These are phyloP conservation scores for Dendrocalamus latiflorus DNA, from an alignment of 202 grass and related monocot species.

Conservation along the genomic window DNA sequence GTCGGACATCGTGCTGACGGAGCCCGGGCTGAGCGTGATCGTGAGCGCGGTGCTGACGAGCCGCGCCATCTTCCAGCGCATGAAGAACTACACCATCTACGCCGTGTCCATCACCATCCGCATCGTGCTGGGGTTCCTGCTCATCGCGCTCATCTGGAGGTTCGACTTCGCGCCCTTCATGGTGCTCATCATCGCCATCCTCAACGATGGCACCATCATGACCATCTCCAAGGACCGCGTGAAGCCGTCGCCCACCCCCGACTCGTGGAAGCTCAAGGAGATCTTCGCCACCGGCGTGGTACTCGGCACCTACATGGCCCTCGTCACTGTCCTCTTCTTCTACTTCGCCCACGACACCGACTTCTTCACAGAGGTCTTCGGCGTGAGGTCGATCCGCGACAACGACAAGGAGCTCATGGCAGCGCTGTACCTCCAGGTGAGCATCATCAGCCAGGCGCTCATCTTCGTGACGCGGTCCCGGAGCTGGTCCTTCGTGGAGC, in stretches of 20 bases:
- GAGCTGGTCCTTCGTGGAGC: slow-evolving; percentile 65
- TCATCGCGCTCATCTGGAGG: slow-evolving; percentile 72
- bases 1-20: slow-evolving; percentile 91
- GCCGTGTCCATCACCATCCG: slow-evolving; percentile 94
- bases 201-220: slow-evolving; percentile 98
- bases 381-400: slow-evolving; percentile 42
- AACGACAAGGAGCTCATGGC: slow-evolving; percentile 57
- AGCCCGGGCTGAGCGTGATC: slow-evolving; percentile 84
- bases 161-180: slow-evolving; percentile 98
- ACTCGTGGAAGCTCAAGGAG: slow-evolving; percentile 91
- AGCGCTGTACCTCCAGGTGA: slow-evolving; percentile 92
- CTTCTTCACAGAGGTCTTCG: slow-evolving; percentile 54
- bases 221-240: slow-evolving; percentile 97
- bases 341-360: slow-evolving; percentile 63
- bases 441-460: slow-evolving; percentile 90
- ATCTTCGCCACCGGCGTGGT: slow-evolving; percentile 86
- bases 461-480: slow-evolving; percentile 82
- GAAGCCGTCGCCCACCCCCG: slow-evolving; percentile 62
- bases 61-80: slow-evolving; percentile 86
- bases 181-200: slow-evolving; percentile 91
- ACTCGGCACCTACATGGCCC: slow-evolving; percentile 87
- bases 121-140: slow-evolving; percentile 79
- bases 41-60: slow-evolving; percentile 72
- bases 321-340: slow-evolving; percentile 77
- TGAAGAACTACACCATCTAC: slow-evolving; percentile 99